Conservation (phyloP, 2,329 filamentous ascomycete species). For the Ceratocystis diversiconidia region DNA sequence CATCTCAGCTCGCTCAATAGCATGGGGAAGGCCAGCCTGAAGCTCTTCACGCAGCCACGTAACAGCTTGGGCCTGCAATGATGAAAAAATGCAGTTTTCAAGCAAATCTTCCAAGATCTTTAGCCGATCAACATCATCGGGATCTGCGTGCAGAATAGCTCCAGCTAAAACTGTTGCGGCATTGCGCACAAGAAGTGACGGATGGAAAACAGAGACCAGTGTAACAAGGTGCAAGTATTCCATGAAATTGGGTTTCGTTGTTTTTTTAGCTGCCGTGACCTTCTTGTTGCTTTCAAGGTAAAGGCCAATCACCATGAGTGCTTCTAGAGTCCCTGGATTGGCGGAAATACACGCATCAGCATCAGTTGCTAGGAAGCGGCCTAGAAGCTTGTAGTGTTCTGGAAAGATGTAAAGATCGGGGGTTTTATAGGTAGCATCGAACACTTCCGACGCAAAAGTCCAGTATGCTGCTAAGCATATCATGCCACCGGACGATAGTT, state of each 20-base stretch:
- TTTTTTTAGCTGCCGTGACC: slow-evolving; percentile 26
- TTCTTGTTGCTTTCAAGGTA: slow-evolving; percentile 41
- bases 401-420: slow-evolving; percentile 46
- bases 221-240: slow-evolving; percentile 46
- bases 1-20: slow-evolving; percentile 24
- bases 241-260: slow-evolving; percentile 36
- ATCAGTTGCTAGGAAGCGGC: slow-evolving; percentile 38
- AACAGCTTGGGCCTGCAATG: slow-evolving; percentile 47
- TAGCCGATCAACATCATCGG: slow-evolving; percentile 43
- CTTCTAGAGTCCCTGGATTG: slow-evolving; percentile 43
- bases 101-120: slow-evolving; percentile 50
- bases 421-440: slow-evolving; percentile 39
- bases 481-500: slow-evolving; percentile 44
- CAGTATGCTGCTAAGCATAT: slow-evolving; percentile 47
- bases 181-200: slow-evolving; percentile 38
- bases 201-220: slow-evolving; percentile 43
- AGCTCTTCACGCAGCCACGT: slow-evolving; percentile 51
- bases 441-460: slow-evolving; percentile 47
- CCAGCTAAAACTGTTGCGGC: slow-evolving; percentile 41
- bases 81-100: slow-evolving; percentile 50
- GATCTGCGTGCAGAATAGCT: slow-evolving; percentile 41
- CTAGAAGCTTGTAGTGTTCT: slow-evolving; percentile 40
- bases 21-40: slow-evolving; percentile 25
- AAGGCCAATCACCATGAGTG: slow-evolving; percentile 44
- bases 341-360: slow-evolving; percentile 35